Conservation (phyloP, 371 early-diverging fungal species). For the Basidiobolus meristosporus region DNA sequence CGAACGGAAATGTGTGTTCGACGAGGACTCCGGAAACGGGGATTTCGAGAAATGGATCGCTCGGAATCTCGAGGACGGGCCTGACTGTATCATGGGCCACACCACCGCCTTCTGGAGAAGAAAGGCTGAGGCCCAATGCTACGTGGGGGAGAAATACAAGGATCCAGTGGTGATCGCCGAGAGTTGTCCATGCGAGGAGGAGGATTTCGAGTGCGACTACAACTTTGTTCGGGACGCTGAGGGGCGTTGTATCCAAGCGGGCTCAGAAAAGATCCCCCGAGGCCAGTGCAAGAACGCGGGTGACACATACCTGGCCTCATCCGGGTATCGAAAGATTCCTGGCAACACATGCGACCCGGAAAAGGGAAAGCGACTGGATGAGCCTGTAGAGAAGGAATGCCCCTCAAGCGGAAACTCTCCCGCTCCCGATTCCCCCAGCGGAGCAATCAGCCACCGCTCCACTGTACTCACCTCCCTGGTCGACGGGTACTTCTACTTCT, state of each 20-base stretch:
- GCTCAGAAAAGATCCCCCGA: constrained; percentile 22
- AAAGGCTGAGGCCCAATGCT: constrained; percentile 57
- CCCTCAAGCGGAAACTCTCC: constrained; percentile 20
- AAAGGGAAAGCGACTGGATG: constrained; percentile 28
- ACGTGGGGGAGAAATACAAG: constrained; percentile 43
- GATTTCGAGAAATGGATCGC: constrained; percentile 74
- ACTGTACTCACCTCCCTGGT: constrained; percentile 21
- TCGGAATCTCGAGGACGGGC: constrained; percentile 27
- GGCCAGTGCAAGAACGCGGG: constrained; percentile 33
- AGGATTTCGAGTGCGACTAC: constrained; percentile 87
- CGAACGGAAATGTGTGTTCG: constrained; percentile 39
- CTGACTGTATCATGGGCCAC: constrained; percentile 78
- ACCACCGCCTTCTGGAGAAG: constrained; percentile 43
- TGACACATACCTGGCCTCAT: constrained; percentile 49
- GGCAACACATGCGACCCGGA: constrained; percentile 47
- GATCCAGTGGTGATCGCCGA: constrained; percentile 25
- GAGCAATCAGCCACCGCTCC: constrained; percentile 12
- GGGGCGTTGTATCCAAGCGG: constrained; percentile 31
- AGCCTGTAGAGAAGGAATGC: constrained; percentile 37
- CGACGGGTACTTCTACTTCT: constrained; percentile 26
- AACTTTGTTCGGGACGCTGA: constrained; percentile 36
- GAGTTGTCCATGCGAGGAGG: constrained; percentile 55
- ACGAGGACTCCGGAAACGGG: constrained; percentile 19
- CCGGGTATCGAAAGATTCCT: constrained; percentile 75
- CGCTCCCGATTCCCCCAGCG: constrained; percentile 11